Conservation (phyloP, 768 basidiomycete species). For the Pisolithus tinctorius region DNA sequence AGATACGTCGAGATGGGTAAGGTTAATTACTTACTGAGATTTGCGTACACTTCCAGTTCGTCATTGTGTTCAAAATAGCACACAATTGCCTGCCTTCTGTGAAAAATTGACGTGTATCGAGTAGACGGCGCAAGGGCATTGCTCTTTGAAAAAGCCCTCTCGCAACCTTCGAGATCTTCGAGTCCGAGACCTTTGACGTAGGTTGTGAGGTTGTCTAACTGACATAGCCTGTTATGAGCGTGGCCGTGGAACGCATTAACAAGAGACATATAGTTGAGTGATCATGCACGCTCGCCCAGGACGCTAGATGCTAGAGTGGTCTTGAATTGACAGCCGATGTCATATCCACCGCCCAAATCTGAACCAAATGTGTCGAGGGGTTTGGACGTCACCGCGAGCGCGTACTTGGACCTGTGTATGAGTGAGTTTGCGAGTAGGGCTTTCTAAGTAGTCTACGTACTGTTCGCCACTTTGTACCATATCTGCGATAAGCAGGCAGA, state of each 20-base stretch:
- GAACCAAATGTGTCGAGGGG: slow-evolving; percentile 6
- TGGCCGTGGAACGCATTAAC: slow-evolving; percentile 18
- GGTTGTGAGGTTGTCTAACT: slow-evolving; percentile 12
- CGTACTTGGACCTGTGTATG: slow-evolving; percentile 14
- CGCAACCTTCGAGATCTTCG: slow-evolving; percentile 17
- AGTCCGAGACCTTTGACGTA: slow-evolving; percentile 13
- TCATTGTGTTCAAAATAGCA: no score
- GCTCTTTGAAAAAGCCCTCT: slow-evolving; percentile 13
- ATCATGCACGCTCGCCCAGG: background rate
- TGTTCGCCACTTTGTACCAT: slow-evolving; percentile 19
- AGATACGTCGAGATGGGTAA: no score
- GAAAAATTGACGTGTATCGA: background rate
- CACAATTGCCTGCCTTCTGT: background rate
- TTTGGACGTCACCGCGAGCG: slow-evolving; percentile 6
- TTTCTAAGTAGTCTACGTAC: background rate
- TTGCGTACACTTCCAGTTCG: no score
- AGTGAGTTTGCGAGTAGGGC: no score
- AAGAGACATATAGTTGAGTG: slow-evolving; percentile 1
- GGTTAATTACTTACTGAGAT: background rate
- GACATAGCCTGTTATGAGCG: slow-evolving; percentile 15
- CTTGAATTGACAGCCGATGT: slow-evolving; percentile 17
- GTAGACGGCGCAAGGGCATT: background rate
- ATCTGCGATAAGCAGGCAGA: slow-evolving; percentile 13
- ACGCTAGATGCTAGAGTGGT: slow-evolving; percentile 8
- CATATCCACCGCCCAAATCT: slow-evolving; percentile 11